Base-by-base conservation (phyloP, 176 grass and related monocot species). In the Ampelocalamus luodianensis region DNA sequence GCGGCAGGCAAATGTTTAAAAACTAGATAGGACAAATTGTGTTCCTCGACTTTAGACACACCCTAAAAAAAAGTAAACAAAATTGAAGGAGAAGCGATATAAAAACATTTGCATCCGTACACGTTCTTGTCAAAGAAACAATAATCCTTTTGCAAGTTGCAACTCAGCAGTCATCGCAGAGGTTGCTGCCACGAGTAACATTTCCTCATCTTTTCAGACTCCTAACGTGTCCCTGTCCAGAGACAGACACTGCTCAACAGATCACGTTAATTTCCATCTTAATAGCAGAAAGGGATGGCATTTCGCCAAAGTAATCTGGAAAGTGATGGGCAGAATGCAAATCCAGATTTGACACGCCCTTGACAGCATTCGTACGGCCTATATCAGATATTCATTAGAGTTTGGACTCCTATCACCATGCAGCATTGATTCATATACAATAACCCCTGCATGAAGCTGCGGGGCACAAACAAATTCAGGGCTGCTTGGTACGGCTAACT, bases 111-210 rank as follows among this genome's bases (percentile, higher is more conserved):
- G 23, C 12, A 18, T 13, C 65, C 24, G 60, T 59, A 37, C 48
- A 75, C 14, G 61, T 44, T 59, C 51, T 59, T 81, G 77, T 81
- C 78, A 75, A 81, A 81, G 78, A 81, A 75, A 75, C 60, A 23
- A 32, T 16, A 20, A 73, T 58, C 16, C 22, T 14, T 38, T 38
- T 24, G 44, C 71, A 72, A 65, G 76, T 81, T 66, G 85, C 44
- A 54, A 17, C 40, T 22, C 70, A 16, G 10, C 16, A 38, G 56
- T 3, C 65, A 1, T 43, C 40, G 58, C 85, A 37, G 18, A 60
- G 26, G 50, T 78, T 68, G 51, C 64, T 58, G 65, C 71, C 84
- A 71, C 27, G 18, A 32, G 6, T 45, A n/a, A 45, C 66, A 15
- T 71, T 45, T 71, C 34, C 39, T 71, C 40, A 7, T 38, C 20